Evolutionary conservation across 2,329 filamentous ascomycete species (phyloP), one percentile per base, ranked within the genome.

Genomic region (Colletotrichum sp.): DNA sequence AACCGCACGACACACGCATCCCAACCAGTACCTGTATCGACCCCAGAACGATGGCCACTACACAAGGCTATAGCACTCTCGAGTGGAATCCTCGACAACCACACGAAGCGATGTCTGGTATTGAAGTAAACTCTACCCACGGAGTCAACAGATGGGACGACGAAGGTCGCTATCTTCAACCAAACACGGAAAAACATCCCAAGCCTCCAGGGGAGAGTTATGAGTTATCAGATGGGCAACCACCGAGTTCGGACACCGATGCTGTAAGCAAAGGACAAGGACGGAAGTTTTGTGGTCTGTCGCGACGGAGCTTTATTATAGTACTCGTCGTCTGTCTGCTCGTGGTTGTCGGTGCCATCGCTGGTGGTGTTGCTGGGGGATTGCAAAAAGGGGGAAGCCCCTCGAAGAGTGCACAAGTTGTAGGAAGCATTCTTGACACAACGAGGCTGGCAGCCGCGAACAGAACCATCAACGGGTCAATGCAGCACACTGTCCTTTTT

Each of bases 211-310:
- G n/a, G 9, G n/a, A 52, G 44, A n/a, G 44, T 18, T 21, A 52
- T 9, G 44, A 52, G 6, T 1, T 21, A 21, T 52, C 44, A n/a
- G n/a, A 52, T 52, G 44, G 44, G 9, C n/a, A 52, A 18, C 10
- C n/a, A 12, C 10, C 44, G n/a, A 9, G 18, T 13, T 18, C 44
- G 16, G 44, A 52, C n/a, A 13, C 44, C 1, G 44, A 52, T 18
- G 16, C 18, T 18, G 12, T 8, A 5, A 52, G 16, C 0, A 13
- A 13, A n/a, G 44, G 44, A 4, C 12, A 0, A 9, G n/a, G n/a
- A 12, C 44, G 44, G 8, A 52, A 21, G n/a, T 21, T 52, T 18
- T 52, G 9, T 18, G n/a, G 44, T 21, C 3, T 52, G 4, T 52
- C 10, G 2, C 18, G 16, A 21, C 44, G 44, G n/a, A 52, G 3